A percentile compares a stretch with the other conserved stretches of the same genome.
These are phyloP conservation scores for Datura wrightii DNA, from an alignment of 257 asterid species.

Conservation along the genomic window DNA sequence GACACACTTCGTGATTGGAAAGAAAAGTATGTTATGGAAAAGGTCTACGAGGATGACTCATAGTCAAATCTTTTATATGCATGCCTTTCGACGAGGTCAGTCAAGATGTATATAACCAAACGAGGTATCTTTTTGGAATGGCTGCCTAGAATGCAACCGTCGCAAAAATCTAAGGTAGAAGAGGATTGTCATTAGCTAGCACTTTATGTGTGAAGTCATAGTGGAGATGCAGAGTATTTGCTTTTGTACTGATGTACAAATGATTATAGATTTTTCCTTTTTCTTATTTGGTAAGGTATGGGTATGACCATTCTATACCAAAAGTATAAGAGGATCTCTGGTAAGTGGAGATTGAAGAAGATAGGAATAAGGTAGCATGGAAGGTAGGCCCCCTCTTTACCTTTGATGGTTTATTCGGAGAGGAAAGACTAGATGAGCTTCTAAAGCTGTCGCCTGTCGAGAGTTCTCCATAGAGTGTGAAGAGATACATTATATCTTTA, in stretches of 20 bases:
- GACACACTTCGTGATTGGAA: background rate
- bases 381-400: background rate
- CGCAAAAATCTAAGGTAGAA: background rate
- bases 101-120: background rate
- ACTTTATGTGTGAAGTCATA: background rate
- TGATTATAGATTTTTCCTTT: background rate
- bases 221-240: background rate
- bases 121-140: background rate
- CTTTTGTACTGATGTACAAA: background rate
- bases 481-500: conserved; percentile 15
- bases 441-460: background rate
- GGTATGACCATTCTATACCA: background rate
- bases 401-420: background rate
- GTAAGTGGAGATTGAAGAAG: background rate
- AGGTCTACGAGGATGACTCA: background rate
- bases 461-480: conserved; percentile 14
- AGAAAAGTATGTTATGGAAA: conserved; percentile 17
- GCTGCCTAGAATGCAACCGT: background rate
- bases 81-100: background rate
- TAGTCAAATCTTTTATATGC: background rate
- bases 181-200: conserved; percentile 12
- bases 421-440: conserved; percentile 2
- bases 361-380: background rate
- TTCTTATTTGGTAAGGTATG: background rate
- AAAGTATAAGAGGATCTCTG: background rate